These are phyloP conservation scores for Chenopodium suecicum DNA, from an alignment of 148 eudicot genomes.

Conservation along the genomic window DNA sequence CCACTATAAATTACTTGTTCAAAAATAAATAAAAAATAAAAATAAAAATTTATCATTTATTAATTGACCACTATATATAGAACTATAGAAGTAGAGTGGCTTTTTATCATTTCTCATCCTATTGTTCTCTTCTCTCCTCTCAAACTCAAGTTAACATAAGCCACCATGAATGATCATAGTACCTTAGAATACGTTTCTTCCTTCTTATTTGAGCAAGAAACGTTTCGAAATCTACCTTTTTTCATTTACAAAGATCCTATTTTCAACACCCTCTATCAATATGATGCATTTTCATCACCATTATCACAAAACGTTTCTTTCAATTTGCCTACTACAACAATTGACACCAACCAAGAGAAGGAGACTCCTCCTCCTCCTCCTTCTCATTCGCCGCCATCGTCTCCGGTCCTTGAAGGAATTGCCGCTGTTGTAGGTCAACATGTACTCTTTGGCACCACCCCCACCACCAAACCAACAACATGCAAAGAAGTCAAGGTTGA, in stretches of 20 bases:
- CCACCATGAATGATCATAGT: constrained; percentile 15
- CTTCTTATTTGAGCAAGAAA: not conserved
- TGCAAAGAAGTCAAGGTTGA: not conserved
- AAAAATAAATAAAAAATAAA: too few species aligned
- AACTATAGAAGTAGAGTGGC: not conserved
- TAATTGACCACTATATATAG: constrained; percentile 5
- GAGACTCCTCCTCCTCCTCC: constrained; percentile 13
- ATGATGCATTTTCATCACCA: not conserved
- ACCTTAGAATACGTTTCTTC: constrained; percentile 14
- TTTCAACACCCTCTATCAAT: not conserved
- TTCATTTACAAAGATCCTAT: not conserved
- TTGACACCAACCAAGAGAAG: not conserved
- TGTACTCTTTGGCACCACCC: constrained; percentile 26
- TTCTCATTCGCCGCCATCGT: not conserved
- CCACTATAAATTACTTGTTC: not conserved
- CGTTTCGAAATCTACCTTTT: not conserved
- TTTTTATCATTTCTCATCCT: not conserved
- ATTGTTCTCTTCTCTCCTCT: not conserved
- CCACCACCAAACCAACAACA: not conserved
- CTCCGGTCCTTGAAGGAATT: constrained; percentile 24
- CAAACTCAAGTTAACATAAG: not conserved
- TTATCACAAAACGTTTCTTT: constrained; percentile 20
- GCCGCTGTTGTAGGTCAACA: constrained; percentile 35
- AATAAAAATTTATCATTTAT: not conserved
- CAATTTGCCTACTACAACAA: not conserved